phyloP scores from a whole-genome alignment of 2,329 filamentous ascomycete species.

The Dothistroma septosporum region DNA sequence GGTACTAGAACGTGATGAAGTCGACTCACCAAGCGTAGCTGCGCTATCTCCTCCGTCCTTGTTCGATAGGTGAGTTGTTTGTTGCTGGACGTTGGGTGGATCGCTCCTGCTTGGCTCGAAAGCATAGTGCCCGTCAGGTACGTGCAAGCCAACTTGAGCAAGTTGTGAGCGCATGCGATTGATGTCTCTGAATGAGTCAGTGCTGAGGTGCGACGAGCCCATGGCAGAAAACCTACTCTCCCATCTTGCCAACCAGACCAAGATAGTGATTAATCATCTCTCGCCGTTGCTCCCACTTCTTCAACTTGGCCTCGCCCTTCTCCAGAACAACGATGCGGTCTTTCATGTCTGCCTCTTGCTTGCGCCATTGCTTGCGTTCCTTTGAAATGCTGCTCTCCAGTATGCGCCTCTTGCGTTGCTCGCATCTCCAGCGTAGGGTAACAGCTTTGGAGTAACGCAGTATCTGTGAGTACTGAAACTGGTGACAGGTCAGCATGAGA shows the following conservation, averaged over 20 bases:
- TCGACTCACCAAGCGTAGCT: slow-evolving; percentile 16
- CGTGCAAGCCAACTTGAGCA: slow-evolving; percentile 28
- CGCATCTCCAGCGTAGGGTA: slow-evolving; percentile 23
- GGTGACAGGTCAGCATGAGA: slow-evolving; percentile 7
- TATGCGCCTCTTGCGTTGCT: slow-evolving; percentile 18
- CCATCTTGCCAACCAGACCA: slow-evolving; percentile 33
- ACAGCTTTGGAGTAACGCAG: slow-evolving; percentile 32
- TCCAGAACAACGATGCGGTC: slow-evolving; percentile 21
- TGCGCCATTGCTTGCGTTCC: slow-evolving; percentile 27
- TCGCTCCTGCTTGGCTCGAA: slow-evolving; percentile 11
- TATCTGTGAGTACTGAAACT: slow-evolving; percentile 48
- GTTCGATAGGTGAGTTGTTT: background rate
- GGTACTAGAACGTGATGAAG: background rate
- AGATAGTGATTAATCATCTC: slow-evolving; percentile 36
- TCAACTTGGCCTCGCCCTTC: slow-evolving; percentile 26
- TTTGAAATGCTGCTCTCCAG: slow-evolving; percentile 24
- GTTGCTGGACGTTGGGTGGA: background rate
- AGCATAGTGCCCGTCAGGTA: slow-evolving; percentile 26
- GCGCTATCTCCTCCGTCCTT: slow-evolving; percentile 10
- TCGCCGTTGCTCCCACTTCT: slow-evolving; percentile 33
- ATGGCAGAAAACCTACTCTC: slow-evolving; percentile 25
- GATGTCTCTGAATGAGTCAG: slow-evolving; percentile 29
- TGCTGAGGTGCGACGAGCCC: background rate
- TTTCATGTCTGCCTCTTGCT: slow-evolving; percentile 24
- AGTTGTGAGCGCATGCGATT: slow-evolving; percentile 28